Evolutionary conservation across 495 filamentous ascomycete genomes (phyloP).

Genomic region (Aspergillus avenaceus): DNA sequence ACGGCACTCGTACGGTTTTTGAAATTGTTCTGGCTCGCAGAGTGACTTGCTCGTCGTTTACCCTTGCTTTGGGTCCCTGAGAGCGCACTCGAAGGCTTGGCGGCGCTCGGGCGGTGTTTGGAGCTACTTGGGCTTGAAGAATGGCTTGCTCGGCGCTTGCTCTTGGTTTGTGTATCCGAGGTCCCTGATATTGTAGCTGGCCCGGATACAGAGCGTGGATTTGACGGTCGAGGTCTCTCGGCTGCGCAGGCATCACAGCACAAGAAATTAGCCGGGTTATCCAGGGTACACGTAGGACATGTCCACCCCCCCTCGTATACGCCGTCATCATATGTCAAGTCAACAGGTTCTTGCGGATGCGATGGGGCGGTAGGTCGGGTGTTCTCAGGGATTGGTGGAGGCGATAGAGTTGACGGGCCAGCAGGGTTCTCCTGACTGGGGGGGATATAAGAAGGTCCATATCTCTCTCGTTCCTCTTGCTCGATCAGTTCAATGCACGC

Average conservation of each 20-base stretch:
- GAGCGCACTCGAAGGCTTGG: constrained; percentile 32
- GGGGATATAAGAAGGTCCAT: constrained; percentile 61
- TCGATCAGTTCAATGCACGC: constrained; percentile 85
- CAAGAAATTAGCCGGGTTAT: constrained; percentile 65
- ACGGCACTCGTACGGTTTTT: constrained; percentile 34
- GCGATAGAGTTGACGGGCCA: constrained; percentile 37
- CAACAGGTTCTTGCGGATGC: constrained; percentile 5
- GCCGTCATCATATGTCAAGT: constrained; percentile 23
- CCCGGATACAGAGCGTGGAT: constrained; percentile 13
- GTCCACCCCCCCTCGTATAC: constrained; percentile 55
- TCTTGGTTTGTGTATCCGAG: constrained; percentile 13
- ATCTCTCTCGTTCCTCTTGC: constrained; percentile 72
- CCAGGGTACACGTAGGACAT: constrained; percentile 78
- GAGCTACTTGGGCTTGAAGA: constrained; percentile 17
- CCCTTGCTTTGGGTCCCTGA: constrained; percentile 15
- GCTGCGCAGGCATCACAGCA: constrained; percentile 75
- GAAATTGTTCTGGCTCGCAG: constrained; percentile 20
- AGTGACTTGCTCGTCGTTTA: constrained; percentile 19
- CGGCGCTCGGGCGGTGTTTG: constrained; percentile 32
- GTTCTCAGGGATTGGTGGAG: constrained; percentile 16
- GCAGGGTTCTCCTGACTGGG: constrained; percentile 59
- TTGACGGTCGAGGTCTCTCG: constrained; percentile 50
- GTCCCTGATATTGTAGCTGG: constrained; percentile 8
- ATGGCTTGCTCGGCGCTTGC: constrained; percentile 20
- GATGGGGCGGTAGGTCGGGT: constrained; percentile 14